Evolutionary conservation across 2,329 filamentous ascomycete genomes (phyloP).

Genomic region (Aspergillus neoniger): DNA sequence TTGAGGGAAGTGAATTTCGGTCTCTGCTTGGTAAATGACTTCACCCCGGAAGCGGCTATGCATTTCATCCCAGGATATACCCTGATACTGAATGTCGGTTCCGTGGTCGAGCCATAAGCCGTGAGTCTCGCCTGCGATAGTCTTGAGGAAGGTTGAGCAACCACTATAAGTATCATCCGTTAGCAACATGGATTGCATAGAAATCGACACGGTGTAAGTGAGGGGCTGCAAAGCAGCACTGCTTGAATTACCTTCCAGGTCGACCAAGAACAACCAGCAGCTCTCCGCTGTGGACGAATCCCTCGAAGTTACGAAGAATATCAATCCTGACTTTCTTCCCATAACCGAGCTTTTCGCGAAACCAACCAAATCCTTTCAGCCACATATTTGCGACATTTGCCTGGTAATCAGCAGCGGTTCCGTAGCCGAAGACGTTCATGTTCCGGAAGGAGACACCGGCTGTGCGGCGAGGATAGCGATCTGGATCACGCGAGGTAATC

Average conservation of each 20-base stretch:
- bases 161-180: slow-evolving; percentile 31
- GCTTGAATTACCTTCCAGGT: slow-evolving; percentile 41
- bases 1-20: slow-evolving; percentile 78
- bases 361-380: slow-evolving; percentile 37
- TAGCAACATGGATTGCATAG: background rate
- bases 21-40: slow-evolving; percentile 81
- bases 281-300: slow-evolving; percentile 58
- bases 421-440: slow-evolving; percentile 48
- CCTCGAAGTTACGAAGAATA: slow-evolving; percentile 65
- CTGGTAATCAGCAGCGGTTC: slow-evolving; percentile 48
- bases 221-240: background rate
- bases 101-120: slow-evolving; percentile 71
- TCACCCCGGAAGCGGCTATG: slow-evolving; percentile 76
- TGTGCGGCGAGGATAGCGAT: slow-evolving; percentile 35
- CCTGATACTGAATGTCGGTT: slow-evolving; percentile 79
- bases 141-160: slow-evolving; percentile 84
- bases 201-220: background rate
- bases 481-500: slow-evolving; percentile 34
- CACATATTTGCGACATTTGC: slow-evolving; percentile 47
- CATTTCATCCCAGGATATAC: slow-evolving; percentile 67
- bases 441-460: slow-evolving; percentile 48
- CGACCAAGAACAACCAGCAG: slow-evolving; percentile 58
- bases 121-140: slow-evolving; percentile 78
- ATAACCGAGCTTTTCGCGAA: slow-evolving; percentile 31
- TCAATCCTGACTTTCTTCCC: slow-evolving; percentile 50